phyloP scores from a whole-genome alignment of 768 basidiomycete species.

The Boletus sp. region DNA sequence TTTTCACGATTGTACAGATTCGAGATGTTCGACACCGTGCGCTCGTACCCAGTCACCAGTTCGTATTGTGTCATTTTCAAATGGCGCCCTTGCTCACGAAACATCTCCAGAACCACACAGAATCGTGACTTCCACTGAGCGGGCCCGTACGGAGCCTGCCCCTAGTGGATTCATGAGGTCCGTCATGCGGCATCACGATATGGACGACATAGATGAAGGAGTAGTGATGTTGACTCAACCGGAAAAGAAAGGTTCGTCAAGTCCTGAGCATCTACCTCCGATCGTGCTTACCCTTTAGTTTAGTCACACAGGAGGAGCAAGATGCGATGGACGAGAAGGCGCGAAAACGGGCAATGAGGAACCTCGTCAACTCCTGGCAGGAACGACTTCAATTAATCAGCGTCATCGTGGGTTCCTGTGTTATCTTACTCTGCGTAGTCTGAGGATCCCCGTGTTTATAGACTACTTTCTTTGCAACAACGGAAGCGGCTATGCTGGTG shows the following conservation, averaged over 20 bases:
- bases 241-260: conserved; percentile 20
- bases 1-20: not conserved
- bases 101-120: conserved; percentile 8
- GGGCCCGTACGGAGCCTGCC: conserved; percentile 19
- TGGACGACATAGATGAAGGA: conserved; percentile 17
- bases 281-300: not conserved
- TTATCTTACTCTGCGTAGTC: not conserved
- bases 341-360: conserved; percentile 42
- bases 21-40: conserved; percentile 14
- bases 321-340: conserved; percentile 45
- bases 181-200: conserved; percentile 10
- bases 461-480: conserved; percentile 64
- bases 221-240: not conserved
- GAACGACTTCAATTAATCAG: conserved; percentile 59
- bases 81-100: not conserved
- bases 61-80: not conserved
- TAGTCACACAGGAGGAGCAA: conserved; percentile 49
- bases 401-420: conserved; percentile 45
- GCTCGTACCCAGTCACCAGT: conserved; percentile 9
- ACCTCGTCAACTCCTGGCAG: conserved; percentile 59
- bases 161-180: conserved; percentile 20
- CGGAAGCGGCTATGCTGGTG: conserved; percentile 50
- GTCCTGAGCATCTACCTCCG: not conserved
- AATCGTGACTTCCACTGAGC: conserved; percentile 10
- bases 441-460: conserved; percentile 18